Conservation (phyloP, 2,329 filamentous ascomycete genomes). For the Madurella fahalii region DNA sequence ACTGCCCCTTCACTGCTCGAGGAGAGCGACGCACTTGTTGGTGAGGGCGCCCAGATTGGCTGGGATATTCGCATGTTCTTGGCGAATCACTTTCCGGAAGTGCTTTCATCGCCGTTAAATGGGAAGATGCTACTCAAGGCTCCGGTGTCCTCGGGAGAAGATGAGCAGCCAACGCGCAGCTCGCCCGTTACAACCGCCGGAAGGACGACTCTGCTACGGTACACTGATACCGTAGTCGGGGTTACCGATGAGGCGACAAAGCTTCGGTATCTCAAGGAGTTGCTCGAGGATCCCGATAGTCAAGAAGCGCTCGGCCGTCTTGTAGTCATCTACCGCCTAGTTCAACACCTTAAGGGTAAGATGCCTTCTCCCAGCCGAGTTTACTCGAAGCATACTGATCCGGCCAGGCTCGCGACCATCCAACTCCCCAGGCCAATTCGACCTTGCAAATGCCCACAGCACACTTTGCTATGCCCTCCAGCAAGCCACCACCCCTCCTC, state of each 20-base stretch:
- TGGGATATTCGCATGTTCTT: conserved; percentile 47
- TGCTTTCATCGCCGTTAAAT: conserved; percentile 32
- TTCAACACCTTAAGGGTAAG: conserved; percentile 39
- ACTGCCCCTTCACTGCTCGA: conserved; percentile 17
- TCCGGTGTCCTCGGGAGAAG: neutral
- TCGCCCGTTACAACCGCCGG: conserved; percentile 30
- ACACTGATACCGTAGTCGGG: conserved; percentile 27
- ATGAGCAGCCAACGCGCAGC: neutral
- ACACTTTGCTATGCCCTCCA: conserved; percentile 35
- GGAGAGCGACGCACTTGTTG: conserved; percentile 22
- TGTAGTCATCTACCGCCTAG: conserved; percentile 41
- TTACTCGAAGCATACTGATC: neutral
- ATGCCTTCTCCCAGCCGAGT: neutral
- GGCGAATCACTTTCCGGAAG: conserved; percentile 33
- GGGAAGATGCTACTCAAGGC: conserved; percentile 31
- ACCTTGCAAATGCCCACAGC: conserved; percentile 41
- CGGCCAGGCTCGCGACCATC: conserved; percentile 11
- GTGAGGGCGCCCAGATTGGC: conserved; percentile 28
- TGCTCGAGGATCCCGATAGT: conserved; percentile 32
- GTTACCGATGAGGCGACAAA: conserved; percentile 28
- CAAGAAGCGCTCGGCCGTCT: conserved; percentile 38
- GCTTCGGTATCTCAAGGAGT: conserved; percentile 37
- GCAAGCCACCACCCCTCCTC: conserved; percentile 28
- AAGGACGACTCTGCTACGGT: conserved; percentile 27
- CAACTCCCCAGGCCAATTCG: conserved; percentile 26